phyloP scores from a whole-genome alignment of 1,284 basidiomycete genomes.

The Macrocybe sp. region DNA sequence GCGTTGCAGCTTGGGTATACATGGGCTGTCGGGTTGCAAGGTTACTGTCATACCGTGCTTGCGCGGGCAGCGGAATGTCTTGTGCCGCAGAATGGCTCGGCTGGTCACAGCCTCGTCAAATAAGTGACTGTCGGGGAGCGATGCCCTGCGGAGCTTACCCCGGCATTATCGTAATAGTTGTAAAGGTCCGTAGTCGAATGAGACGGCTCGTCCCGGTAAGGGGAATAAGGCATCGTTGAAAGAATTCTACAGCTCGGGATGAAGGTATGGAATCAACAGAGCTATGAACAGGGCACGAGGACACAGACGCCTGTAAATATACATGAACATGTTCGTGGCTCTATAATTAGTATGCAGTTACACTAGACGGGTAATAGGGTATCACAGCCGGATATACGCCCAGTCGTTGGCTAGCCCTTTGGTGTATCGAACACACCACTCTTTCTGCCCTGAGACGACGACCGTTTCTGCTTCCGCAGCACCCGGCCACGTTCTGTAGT shows the following conservation, averaged over 20 bases:
- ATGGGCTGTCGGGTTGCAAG: neutral
- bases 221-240: constrained; percentile 7
- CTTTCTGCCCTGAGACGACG: constrained; percentile 14
- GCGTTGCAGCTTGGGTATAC: constrained; percentile 1
- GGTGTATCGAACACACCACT: constrained; percentile 6
- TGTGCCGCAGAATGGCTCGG: neutral
- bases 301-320: no score
- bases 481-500: constrained; percentile 26
- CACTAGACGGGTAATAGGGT: neutral
- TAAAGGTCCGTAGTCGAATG: constrained; percentile 12
- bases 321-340: no score
- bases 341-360: no score
- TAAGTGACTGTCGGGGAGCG: neutral
- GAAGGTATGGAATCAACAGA: no score
- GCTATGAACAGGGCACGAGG: no score
- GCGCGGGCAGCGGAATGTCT: neutral
- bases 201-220: constrained; percentile 13
- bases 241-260: no score
- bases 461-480: constrained; percentile 45
- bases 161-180: constrained; percentile 13
- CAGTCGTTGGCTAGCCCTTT: constrained; percentile 2
- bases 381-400: constrained; percentile 4
- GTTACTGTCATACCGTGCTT: neutral
- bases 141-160: constrained; percentile 11
- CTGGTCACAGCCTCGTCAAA: no score